phyloP scores from a whole-genome alignment of 495 filamentous ascomycete species.

The Aspergillus mulundensis region DNA sequence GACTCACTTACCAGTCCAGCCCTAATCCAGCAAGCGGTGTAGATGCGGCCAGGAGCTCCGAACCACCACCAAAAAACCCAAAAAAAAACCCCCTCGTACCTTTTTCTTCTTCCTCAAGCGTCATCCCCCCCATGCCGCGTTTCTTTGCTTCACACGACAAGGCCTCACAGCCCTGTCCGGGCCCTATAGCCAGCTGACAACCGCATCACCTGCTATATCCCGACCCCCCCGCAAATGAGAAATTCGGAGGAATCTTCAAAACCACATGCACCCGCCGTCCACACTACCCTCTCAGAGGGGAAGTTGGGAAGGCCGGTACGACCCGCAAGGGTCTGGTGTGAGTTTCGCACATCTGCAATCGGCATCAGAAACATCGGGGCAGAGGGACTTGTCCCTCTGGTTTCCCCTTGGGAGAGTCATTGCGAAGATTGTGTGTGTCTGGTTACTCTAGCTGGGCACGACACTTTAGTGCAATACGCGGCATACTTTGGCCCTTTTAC shows the following conservation, averaged over 20 bases:
- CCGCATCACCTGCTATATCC: conserved; percentile 11
- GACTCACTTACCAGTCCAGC: not conserved
- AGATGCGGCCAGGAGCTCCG: too few relatives aligned
- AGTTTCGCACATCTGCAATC: conserved; percentile 79
- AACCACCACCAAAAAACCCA: too few relatives aligned
- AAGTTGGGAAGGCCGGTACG: conserved; percentile 48
- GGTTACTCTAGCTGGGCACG: conserved; percentile 64
- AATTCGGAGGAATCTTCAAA: conserved; percentile 99
- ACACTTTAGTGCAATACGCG: conserved; percentile 99
- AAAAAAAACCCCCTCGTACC: too few relatives aligned
- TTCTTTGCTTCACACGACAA: conserved; percentile 96
- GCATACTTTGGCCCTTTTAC: conserved; percentile 55
- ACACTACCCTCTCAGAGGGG: conserved; percentile 36
- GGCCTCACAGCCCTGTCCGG: conserved; percentile 26
- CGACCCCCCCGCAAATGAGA: conserved; percentile 82
- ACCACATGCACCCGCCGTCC: conserved; percentile 32
- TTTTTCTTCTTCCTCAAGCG: conserved; percentile 57
- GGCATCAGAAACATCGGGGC: conserved; percentile 98
- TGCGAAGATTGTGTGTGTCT: conserved; percentile 83
- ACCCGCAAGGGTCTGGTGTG: conserved; percentile 93
- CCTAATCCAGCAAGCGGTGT: conserved; percentile 12
- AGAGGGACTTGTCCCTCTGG: conserved; percentile 14
- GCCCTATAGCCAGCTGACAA: not conserved
- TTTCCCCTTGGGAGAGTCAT: conserved; percentile 80
- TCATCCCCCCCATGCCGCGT: conserved; percentile 97